phyloP scores from a whole-genome alignment of 495 filamentous ascomycete species.

The Chaetomium cochliodes region DNA sequence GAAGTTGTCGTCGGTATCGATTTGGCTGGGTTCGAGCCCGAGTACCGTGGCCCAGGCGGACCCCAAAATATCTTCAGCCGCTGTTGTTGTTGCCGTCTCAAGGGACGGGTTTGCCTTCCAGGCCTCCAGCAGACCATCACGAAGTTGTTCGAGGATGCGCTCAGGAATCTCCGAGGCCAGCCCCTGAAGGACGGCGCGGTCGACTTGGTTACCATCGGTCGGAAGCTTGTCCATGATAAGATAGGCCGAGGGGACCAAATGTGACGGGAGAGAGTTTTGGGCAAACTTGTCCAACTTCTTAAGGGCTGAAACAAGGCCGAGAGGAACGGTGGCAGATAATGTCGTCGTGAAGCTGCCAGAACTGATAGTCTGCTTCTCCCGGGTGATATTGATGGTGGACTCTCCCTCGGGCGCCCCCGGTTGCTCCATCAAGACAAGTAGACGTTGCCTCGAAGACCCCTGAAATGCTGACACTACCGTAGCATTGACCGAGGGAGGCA shows the following conservation, averaged over 20 bases:
- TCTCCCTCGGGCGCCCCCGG: not conserved
- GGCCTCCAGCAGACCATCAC: conserved; percentile 13
- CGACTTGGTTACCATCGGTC: conserved; percentile 48
- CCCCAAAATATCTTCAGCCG: conserved; percentile 29
- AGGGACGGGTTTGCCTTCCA: conserved; percentile 11
- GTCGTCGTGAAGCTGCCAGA: not conserved
- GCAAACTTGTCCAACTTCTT: conserved; percentile 26
- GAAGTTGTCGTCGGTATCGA: conserved; percentile 55
- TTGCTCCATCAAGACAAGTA: conserved; percentile 16
- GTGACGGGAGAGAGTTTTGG: conserved; percentile 26
- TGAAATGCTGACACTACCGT: not conserved
- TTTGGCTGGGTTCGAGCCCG: conserved; percentile 21
- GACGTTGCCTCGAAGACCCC: not conserved
- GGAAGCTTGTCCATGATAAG: conserved; percentile 51
- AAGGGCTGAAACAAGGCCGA: conserved; percentile 9
- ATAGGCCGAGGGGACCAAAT: conserved; percentile 57
- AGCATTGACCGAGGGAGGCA: not conserved
- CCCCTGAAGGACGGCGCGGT: conserved; percentile 30
- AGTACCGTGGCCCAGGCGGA: conserved; percentile 27
- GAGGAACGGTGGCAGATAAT: not conserved
- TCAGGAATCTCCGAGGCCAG: conserved; percentile 12
- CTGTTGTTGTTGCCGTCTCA: conserved; percentile 1
- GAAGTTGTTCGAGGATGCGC: not conserved
- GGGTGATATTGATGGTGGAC: conserved; percentile 3
- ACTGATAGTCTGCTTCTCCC: not conserved